Evolutionary conservation across 192 early-diverging fungal species (phyloP).

Genomic region (Piromyces finnis): DNA sequence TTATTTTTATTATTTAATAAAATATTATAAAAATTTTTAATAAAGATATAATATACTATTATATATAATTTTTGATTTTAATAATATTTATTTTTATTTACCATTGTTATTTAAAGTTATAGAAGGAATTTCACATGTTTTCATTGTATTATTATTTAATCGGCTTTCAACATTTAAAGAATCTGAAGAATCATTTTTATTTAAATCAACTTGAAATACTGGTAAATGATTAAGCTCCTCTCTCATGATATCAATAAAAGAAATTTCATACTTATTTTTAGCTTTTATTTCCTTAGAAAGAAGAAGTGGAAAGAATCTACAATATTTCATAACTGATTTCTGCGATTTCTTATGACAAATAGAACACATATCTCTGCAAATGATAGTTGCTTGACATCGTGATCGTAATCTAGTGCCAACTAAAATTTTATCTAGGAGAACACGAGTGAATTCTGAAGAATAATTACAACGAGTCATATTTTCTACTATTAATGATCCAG

Average conservation of each 20-base stretch:
- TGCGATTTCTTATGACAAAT: background rate
- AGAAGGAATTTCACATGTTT: background rate
- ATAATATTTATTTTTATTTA: too few relatives aligned
- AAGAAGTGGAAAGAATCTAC: background rate
- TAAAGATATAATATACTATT: too few relatives aligned
- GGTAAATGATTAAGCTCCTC: background rate
- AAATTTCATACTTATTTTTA: background rate
- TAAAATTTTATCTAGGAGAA: background rate
- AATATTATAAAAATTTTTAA: too few relatives aligned
- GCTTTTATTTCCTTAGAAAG: background rate
- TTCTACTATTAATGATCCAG: background rate
- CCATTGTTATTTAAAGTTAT: background rate
- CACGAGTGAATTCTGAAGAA: background rate
- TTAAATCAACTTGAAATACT: background rate
- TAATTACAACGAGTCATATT: background rate
- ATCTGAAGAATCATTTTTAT: too few relatives aligned
- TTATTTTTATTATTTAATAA: too few relatives aligned
- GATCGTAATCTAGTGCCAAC: background rate
- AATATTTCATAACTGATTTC: background rate
- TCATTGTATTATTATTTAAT: background rate
- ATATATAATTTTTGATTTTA: too few relatives aligned
- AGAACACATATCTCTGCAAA: background rate
- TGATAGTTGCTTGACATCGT: background rate
- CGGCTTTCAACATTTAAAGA: too few relatives aligned
- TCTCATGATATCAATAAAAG: background rate